Evolutionary conservation across 192 early-diverging fungal genomes (phyloP).

Genomic region (Coemansia sp.): DNA sequence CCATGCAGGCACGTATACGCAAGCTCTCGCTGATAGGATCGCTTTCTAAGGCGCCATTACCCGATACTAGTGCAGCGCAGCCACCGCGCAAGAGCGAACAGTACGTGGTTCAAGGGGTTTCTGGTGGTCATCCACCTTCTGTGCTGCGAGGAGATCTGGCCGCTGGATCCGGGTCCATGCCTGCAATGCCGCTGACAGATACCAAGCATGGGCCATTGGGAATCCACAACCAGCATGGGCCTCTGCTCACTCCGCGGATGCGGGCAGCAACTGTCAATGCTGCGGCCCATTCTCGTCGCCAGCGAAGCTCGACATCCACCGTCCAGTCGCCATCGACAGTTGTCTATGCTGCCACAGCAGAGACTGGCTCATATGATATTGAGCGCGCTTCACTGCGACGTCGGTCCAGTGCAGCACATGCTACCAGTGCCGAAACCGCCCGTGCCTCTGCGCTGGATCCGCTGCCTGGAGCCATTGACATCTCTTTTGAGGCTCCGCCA

Average conservation of each 20-base stretch:
- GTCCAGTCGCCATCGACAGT: conserved; percentile 10
- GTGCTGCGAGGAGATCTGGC: not conserved
- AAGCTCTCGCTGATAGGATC: conserved; percentile 12
- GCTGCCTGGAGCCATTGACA: conserved; percentile 14
- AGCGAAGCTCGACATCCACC: conserved; percentile 20
- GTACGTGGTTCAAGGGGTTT: not conserved
- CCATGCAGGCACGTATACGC: conserved; percentile 3
- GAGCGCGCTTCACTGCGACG: conserved; percentile 9
- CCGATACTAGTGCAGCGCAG: not conserved
- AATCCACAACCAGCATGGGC: not conserved
- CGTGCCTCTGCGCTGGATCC: not conserved
- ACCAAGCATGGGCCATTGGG: conserved; percentile 5
- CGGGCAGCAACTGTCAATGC: conserved; percentile 29
- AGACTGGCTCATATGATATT: not conserved
- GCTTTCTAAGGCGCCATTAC: not conserved
- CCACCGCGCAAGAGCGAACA: conserved; percentile 1
- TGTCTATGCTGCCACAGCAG: not conserved
- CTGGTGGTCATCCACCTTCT: not conserved
- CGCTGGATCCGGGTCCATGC: not conserved
- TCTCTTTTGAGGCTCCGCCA: conserved; percentile 42
- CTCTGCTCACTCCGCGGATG: conserved; percentile 9
- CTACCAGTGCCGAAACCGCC: not conserved
- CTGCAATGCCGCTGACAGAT: not conserved
- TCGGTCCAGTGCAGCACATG: conserved; percentile 6
- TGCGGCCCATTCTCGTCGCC: not conserved